Percentiles rank a stretch among this genome's conserved stretches.
Conservation (phyloP, 1,284 basidiomycete species). For the Abortiporus biennis region DNA sequence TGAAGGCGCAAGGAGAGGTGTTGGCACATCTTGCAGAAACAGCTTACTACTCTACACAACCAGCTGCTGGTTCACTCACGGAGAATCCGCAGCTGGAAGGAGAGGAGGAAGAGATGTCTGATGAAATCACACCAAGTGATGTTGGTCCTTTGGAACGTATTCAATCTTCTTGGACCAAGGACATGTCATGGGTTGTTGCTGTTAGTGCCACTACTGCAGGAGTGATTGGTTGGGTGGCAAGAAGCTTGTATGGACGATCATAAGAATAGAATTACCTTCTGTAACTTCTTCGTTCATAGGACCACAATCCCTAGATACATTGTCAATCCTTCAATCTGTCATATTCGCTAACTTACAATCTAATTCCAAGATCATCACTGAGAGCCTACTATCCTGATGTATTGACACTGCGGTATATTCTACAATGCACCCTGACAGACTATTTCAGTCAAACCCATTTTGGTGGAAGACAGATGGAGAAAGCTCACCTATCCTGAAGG, state of each 20-base stretch:
- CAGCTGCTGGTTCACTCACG: slow-evolving; percentile 2
- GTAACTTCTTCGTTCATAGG: too few species aligned
- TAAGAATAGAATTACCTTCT: too few species aligned
- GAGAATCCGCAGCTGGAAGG: slow-evolving; percentile 10
- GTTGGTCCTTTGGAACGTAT: slow-evolving; percentile 7
- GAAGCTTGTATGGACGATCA: slow-evolving; percentile 19
- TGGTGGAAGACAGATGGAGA: background rate
- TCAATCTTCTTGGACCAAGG: background rate
- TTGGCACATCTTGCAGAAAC: slow-evolving; percentile 26
- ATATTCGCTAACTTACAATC: too few species aligned
- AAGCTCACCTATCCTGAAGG: slow-evolving; percentile 46
- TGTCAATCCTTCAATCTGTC: too few species aligned
- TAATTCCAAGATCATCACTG: too few species aligned
- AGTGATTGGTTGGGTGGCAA: slow-evolving; percentile 20
- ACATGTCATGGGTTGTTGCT: slow-evolving; percentile 8
- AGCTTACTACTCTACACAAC: slow-evolving; percentile 15
- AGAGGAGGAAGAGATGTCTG: background rate
- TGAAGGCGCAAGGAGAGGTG: slow-evolving; percentile 44
- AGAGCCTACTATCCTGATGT: too few species aligned
- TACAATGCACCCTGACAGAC: too few species aligned
- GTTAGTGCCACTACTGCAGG: slow-evolving; percentile 17
- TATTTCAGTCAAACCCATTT: too few species aligned
- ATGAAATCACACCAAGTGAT: background rate
- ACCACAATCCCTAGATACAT: too few species aligned
- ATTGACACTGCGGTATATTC: too few species aligned